Evolutionary conservation across 2,329 filamentous ascomycete genomes (phyloP).

Genomic region (Paecilomyces sp.): DNA sequence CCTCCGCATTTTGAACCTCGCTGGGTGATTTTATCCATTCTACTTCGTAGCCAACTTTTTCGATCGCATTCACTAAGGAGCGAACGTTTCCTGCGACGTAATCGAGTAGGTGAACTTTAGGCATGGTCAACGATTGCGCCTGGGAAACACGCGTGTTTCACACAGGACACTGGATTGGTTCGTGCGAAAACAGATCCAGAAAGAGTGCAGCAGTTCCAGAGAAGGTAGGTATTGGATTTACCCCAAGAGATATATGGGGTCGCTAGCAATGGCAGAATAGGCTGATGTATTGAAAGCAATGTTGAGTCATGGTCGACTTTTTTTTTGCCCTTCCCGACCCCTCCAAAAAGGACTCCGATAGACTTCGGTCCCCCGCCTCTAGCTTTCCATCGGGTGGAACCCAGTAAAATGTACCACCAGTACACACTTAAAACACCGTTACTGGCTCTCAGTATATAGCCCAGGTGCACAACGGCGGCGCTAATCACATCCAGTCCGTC

Average conservation of each 20-base stretch:
- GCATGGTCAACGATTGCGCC: conserved; percentile 23
- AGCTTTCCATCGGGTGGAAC: background rate
- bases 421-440: background rate
- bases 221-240: background rate
- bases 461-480: background rate
- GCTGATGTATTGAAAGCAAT: background rate
- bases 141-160: background rate
- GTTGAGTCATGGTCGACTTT: background rate
- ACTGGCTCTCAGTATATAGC: background rate
- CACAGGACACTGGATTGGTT: background rate
- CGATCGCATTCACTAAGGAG: conserved; percentile 93
- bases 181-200: conserved; percentile 2
- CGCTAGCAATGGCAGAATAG: background rate
- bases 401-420: background rate
- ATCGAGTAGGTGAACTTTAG: conserved; percentile 53
- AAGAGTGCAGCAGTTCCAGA: background rate
- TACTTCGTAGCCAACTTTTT: conserved; percentile 87
- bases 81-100: conserved; percentile 96
- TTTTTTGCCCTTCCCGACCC: background rate
- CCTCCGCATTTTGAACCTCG: conserved; percentile 78
- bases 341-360: background rate
- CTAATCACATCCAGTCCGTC: background rate
- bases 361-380: background rate
- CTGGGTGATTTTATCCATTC: conserved; percentile 84
- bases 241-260: background rate